phyloP scores from a whole-genome alignment of 805 yeast genomes.

The Teunomyces aglyptinius region DNA sequence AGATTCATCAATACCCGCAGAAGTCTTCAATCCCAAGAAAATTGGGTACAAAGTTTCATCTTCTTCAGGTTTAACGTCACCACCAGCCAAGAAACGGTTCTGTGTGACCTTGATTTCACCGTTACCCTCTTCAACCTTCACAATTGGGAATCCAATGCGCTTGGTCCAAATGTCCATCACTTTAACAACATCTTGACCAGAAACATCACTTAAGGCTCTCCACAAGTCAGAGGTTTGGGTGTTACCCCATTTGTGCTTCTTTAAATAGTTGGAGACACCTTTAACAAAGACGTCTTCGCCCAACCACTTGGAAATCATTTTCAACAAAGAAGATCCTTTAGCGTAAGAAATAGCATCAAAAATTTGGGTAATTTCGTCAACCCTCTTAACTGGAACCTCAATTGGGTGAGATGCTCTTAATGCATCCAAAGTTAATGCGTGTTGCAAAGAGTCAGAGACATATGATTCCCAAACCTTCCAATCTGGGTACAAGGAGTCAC shows the following conservation, averaged over 20 bases:
- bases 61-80: slow-evolving; percentile 74
- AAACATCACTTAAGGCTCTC: slow-evolving; percentile 66
- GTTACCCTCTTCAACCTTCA: slow-evolving; percentile 58
- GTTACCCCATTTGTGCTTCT: slow-evolving; percentile 74
- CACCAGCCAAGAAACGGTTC: slow-evolving; percentile 72
- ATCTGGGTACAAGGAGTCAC: slow-evolving; percentile 72
- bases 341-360: slow-evolving; percentile 82
- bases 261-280: slow-evolving; percentile 77
- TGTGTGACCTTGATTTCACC: slow-evolving; percentile 58
- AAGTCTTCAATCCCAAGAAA: slow-evolving; percentile 62
- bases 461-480: slow-evolving; percentile 88
- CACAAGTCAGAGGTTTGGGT: slow-evolving; percentile 76
- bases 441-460: slow-evolving; percentile 72
- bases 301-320: slow-evolving; percentile 78
- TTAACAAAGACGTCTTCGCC: slow-evolving; percentile 75
- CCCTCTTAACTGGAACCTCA: slow-evolving; percentile 76
- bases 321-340: slow-evolving; percentile 75
- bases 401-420: slow-evolving; percentile 83
- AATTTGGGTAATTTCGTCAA: slow-evolving; percentile 79
- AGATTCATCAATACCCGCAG: slow-evolving; percentile 59
- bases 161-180: slow-evolving; percentile 83
- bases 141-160: slow-evolving; percentile 74
- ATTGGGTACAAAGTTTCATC: slow-evolving; percentile 68
- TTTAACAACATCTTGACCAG: slow-evolving; percentile 67
- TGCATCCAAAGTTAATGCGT: slow-evolving; percentile 72